Evolutionary conservation across 352 stramenopile genomes (phyloP), one percentile per base, ranked within the genome.

Genomic region (Pythium periplocum): DNA sequence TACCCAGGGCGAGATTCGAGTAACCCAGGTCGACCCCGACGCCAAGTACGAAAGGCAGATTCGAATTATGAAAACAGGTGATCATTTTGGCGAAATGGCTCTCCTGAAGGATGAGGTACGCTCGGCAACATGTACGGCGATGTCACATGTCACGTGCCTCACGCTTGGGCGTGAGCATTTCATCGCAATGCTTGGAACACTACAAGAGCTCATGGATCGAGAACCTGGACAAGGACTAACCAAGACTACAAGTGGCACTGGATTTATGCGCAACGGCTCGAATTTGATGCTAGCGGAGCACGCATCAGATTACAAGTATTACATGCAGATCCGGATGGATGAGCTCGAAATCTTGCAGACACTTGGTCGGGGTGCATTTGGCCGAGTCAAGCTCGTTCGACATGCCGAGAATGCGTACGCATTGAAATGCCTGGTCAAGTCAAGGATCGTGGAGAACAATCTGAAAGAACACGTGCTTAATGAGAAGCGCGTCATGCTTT

Each of bases 31-130:
- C 8, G 74, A 87, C 17, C 26, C 64, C 6, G 64, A 60, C 6
- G 71, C 72, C 0, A 61, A 57, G 4, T 51, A 75, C 10, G 70
- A 87, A 37, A 71, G 76, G 31, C 46, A 65, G 10, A 86, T 90
- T 45, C 80, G 79, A 45, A 70, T 71, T 2, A 72, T 93, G 43
- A 77, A 69, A 17, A 59, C 78, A 7, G 81, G 86, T 1, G 87
- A 97, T 48, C 96, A 96, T 57, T 98, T 98, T 66, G 95, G 94
- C 31, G 95, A 98, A 61, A 93, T 94, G 65, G 91, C 95, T 3
- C 68, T 98, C 4, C 78, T 98, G 41, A 97, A 95, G 12, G 77
- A 97, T 46, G 92, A 98, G 67, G 81, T 87, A 58, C 77, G 89
- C 10, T 92, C 86, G 1, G 92, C 90, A 1, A 98, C 95, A 4